These are phyloP conservation scores for Aspergillus novofumigatus DNA, from an alignment of 2,329 filamentous ascomycete species.

Conservation along the genomic window DNA sequence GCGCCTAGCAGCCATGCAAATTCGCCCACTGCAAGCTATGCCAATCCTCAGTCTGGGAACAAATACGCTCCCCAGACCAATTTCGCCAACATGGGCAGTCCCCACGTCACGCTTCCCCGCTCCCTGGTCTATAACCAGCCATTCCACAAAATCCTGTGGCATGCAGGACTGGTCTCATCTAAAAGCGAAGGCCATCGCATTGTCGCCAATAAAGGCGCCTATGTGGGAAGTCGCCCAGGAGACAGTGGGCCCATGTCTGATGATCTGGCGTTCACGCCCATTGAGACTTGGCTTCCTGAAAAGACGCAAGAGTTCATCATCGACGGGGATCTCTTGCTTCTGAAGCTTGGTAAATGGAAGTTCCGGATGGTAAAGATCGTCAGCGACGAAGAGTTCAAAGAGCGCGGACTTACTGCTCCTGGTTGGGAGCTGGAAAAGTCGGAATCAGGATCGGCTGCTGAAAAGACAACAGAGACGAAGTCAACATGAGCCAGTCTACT, in stretches of 20 bases:
- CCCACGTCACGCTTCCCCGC: slow-evolving; percentile 44
- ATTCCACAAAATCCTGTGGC: slow-evolving; percentile 48
- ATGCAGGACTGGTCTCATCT: slow-evolving; percentile 49
- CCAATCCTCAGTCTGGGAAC: slow-evolving; percentile 35
- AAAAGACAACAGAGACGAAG: not conserved
- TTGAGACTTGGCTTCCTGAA: slow-evolving; percentile 40
- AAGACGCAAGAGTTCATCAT: slow-evolving; percentile 49
- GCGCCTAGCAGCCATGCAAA: slow-evolving; percentile 15
- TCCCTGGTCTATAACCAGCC: slow-evolving; percentile 47
- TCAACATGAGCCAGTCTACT: not conserved
- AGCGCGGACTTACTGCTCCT: slow-evolving; percentile 43
- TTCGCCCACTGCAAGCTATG: slow-evolving; percentile 21
- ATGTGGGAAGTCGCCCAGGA: slow-evolving; percentile 43
- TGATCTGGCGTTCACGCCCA: slow-evolving; percentile 47
- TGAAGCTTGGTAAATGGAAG: slow-evolving; percentile 59
- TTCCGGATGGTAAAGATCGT: slow-evolving; percentile 55
- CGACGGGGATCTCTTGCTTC: slow-evolving; percentile 49
- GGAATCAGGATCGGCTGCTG: not conserved
- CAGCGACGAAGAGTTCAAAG: slow-evolving; percentile 50
- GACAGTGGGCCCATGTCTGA: slow-evolving; percentile 40
- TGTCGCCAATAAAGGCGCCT: slow-evolving; percentile 47
- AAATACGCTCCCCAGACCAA: slow-evolving; percentile 37
- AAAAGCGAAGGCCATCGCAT: slow-evolving; percentile 51
- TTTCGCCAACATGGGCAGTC: slow-evolving; percentile 34
- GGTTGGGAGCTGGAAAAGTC: slow-evolving; percentile 44